Percentiles rank a stretch among this genome's conserved stretches.
These are phyloP conservation scores for Pisolithus albus DNA, from an alignment of 768 basidiomycete genomes.

Conservation along the genomic window DNA sequence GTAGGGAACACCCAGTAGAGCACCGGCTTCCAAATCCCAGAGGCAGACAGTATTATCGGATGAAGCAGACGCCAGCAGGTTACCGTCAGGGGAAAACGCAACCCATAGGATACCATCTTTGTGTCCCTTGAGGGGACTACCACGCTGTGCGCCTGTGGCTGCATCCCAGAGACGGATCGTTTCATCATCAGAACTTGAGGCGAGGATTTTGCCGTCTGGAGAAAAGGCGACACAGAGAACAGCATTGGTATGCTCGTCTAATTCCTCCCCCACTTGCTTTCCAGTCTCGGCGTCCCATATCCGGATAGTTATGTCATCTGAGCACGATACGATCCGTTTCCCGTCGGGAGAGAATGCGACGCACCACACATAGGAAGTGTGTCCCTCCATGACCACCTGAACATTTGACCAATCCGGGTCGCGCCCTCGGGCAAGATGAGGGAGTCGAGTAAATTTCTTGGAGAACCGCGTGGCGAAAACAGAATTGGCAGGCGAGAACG, in stretches of 20 bases:
- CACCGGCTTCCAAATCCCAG: neutral
- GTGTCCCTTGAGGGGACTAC: neutral
- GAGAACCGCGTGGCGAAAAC: conserved; percentile 11
- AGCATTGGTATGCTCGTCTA: conserved; percentile 5
- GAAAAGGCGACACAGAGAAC: conserved; percentile 11
- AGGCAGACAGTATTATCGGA: neutral
- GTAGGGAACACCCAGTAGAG: neutral
- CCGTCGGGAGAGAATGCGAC: neutral
- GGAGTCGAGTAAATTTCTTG: neutral
- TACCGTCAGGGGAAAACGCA: neutral
- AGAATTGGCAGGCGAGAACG: conserved; percentile 21
- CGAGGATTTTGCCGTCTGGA: conserved; percentile 8
- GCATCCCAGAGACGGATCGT: conserved; percentile 14
- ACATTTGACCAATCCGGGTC: neutral
- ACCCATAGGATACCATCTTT: neutral
- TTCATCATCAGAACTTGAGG: conserved; percentile 6
- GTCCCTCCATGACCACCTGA: neutral
- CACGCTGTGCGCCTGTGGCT: neutral
- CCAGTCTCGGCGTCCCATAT: conserved; percentile 11
- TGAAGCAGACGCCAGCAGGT: neutral
- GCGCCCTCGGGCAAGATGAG: neutral
- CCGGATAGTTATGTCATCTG: conserved; percentile 4
- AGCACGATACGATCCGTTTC: conserved; percentile 1
- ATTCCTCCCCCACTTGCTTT: neutral
- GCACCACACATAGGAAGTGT: neutral